These are phyloP conservation scores for Pseudogymnoascus sp. DNA, from an alignment of 2,329 filamentous ascomycete species.

Conservation along the genomic window DNA sequence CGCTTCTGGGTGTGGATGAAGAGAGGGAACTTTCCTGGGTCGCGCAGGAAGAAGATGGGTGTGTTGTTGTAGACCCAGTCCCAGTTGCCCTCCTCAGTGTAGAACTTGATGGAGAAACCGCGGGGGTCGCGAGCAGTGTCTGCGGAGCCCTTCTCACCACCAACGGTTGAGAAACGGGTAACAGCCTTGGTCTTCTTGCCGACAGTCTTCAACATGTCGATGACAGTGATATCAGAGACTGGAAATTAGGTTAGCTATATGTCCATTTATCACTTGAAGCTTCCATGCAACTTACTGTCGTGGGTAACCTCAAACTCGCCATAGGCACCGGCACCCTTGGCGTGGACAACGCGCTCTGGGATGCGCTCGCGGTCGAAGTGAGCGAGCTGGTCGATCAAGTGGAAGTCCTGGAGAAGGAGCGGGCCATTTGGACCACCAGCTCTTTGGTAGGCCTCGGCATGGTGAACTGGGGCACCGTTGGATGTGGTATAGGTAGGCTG, in stretches of 20 bases:
- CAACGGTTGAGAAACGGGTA: constrained; percentile 64
- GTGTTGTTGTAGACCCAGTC: constrained; percentile 73
- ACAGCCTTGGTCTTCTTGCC: constrained; percentile 64
- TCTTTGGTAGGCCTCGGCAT: constrained; percentile 45
- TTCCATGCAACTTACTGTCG: constrained; percentile 30
- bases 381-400: constrained; percentile 54
- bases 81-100: constrained; percentile 63
- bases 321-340: constrained; percentile 42
- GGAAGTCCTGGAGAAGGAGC: constrained; percentile 56
- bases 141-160: constrained; percentile 59
- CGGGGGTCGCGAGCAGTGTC: constrained; percentile 61
- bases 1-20: constrained; percentile 75
- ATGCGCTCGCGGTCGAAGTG: constrained; percentile 47
- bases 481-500: constrained; percentile 52
- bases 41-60: constrained; percentile 68
- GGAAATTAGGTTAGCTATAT: constrained; percentile 52
- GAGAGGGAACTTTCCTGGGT: constrained; percentile 66
- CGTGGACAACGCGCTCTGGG: constrained; percentile 53
- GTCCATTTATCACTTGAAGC: constrained; percentile 43
- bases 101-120: constrained; percentile 64
- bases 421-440: constrained; percentile 47
- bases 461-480: constrained; percentile 50
- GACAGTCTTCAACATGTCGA: constrained; percentile 44
- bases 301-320: constrained; percentile 14
- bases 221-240: constrained; percentile 32